Conservation (phyloP, 768 basidiomycete genomes). For the Amanita subjunquillea region DNA sequence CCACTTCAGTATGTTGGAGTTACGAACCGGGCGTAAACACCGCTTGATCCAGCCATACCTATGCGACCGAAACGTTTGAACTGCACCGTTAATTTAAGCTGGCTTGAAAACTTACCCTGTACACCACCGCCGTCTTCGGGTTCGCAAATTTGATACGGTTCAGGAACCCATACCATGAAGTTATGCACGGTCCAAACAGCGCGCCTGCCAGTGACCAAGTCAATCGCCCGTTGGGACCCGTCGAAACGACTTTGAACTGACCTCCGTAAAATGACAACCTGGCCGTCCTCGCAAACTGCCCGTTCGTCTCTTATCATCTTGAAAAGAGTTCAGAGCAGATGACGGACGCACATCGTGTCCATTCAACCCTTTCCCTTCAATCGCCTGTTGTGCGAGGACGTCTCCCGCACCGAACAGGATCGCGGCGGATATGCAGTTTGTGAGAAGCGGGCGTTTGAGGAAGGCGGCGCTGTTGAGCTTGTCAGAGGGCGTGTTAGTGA, state of each 20-base stretch:
- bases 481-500: not conserved
- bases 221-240: not conserved
- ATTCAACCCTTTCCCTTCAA: conserved; percentile 54
- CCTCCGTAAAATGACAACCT: conserved; percentile 70
- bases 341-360: conserved; percentile 60
- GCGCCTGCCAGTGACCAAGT: conserved; percentile 27
- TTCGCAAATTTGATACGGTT: conserved; percentile 60
- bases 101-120: conserved; percentile 36
- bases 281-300: conserved; percentile 48
- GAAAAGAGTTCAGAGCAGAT: not conserved
- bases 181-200: conserved; percentile 74
- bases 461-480: conserved; percentile 38
- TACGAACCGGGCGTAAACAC: conserved; percentile 57
- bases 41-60: conserved; percentile 81
- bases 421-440: conserved; percentile 56
- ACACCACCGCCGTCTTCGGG: conserved; percentile 47
- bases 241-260: conserved; percentile 9
- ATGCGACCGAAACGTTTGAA: not conserved
- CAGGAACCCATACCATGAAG: conserved; percentile 72
- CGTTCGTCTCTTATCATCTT: not conserved
- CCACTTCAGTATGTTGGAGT: not conserved
- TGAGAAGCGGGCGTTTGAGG: conserved; percentile 48
- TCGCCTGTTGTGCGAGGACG: conserved; percentile 75
- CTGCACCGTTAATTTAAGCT: not conserved
- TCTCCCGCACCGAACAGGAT: conserved; percentile 69